These are phyloP conservation scores for Phytophthora ramorum DNA, from an alignment of 352 stramenopile species.

Conservation along the genomic window DNA sequence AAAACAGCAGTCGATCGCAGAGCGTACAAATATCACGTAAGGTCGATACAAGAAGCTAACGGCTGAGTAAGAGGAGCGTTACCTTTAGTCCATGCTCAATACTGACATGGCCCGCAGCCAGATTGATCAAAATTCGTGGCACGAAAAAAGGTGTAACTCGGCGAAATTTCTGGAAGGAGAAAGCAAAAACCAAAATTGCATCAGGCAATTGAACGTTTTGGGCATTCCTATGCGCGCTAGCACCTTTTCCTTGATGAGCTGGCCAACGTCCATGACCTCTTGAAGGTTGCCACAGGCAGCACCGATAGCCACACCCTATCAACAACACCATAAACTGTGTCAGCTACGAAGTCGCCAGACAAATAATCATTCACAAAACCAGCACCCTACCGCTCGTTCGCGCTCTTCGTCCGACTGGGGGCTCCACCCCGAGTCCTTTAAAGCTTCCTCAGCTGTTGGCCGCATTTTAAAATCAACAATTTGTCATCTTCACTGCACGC, in stretches of 20 bases:
- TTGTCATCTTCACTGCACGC: slow-evolving; percentile 1
- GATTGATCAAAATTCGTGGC: slow-evolving; percentile 93
- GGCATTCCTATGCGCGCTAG: background rate
- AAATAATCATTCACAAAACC: too few species aligned
- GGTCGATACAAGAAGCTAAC: too few species aligned
- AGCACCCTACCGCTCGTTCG: slow-evolving; percentile 57
- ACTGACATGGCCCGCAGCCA: slow-evolving; percentile 92
- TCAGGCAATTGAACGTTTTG: background rate
- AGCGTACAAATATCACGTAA: too few species aligned
- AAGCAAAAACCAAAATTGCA: background rate
- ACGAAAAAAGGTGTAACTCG: slow-evolving; percentile 95
- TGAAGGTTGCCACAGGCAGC: slow-evolving; percentile 88
- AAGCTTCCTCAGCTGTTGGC: slow-evolving; percentile 78
- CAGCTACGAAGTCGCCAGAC: background rate
- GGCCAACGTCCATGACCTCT: slow-evolving; percentile 83
- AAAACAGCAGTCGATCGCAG: background rate
- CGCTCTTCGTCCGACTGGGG: slow-evolving; percentile 69
- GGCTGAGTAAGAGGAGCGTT: too few species aligned
- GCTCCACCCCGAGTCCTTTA: slow-evolving; percentile 78
- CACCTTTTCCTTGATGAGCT: slow-evolving; percentile 73
- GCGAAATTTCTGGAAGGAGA: slow-evolving; percentile 71
- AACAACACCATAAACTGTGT: background rate
- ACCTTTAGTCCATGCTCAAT: slow-evolving; percentile 92
- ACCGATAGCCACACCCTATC: slow-evolving; percentile 81
- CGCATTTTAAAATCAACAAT: slow-evolving; percentile 3